Evolutionary conservation across 129 eudicot species (phyloP), one percentile per base, ranked within the genome.

Genomic region (Calendula officinalis): DNA sequence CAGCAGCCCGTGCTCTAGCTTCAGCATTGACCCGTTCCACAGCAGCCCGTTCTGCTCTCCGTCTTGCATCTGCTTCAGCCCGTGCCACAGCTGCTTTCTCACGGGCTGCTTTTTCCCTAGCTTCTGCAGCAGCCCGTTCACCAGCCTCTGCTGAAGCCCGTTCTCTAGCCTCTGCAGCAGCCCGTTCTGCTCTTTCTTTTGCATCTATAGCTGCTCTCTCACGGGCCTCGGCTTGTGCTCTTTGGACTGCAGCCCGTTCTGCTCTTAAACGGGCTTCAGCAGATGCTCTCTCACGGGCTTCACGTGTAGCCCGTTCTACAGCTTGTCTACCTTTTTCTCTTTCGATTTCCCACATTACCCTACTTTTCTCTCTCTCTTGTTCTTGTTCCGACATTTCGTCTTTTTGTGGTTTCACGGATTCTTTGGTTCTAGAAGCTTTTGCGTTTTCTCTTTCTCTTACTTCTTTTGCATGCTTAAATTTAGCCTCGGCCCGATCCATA

Each of bases 221-320:
- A 64, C 99, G 99, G 9, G 99, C 99, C 77, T 92, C 99, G 38
- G 91, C 95, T 70, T 92, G 96, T 44, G 85, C 99, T 75, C 96
- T 83, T 75, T 86, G 96, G 67, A 92, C 99, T 27, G 95, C 99
- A 64, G 78, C 82, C 58, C 87, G 80, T 69, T 92, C 95, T 51
- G 80, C 73, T 79, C 72, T 85, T 52, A 80, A 64, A 32, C 95
- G 99, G 16, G 96, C 87, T 50, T 88, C 98, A 40, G 90, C 80
- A 51, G 84, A 67, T 8, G 91, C 94, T 71, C 79, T 82, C 59
- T 87, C 89, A 38, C 88, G 92, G 13, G 91, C 99, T 79, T 92
- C 99, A 65, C 95, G 69, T 10, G 86, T 82, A 67, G 95, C 99
- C 77, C 95, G 81, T 67, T 92, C 96, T 9, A 88, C 95, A 42